Base-by-base conservation (phyloP, 768 basidiomycete species). In the Kwoniella newhampshirensis region DNA sequence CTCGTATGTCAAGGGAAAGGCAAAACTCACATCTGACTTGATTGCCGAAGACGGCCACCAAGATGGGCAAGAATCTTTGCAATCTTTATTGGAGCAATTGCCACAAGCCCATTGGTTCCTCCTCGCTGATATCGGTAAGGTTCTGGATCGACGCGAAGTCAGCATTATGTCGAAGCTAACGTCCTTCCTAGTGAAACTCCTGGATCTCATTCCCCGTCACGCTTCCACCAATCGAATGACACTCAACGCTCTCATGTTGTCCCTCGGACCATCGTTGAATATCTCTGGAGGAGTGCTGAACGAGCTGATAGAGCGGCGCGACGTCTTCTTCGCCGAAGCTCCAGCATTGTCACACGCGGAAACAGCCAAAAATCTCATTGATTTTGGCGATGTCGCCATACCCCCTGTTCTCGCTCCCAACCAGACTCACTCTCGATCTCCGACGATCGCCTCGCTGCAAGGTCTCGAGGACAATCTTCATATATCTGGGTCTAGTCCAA, bases 221-320 rank as follows among this genome's bases (percentile, higher is more conserved):
- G 81, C 81, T 67, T 82, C 81, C 62, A 83, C 84, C 66, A 97
- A 91, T 32, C 90, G 89, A 78, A 97, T 97, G 92, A 89, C 91
- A 2, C 76, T 96, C 63, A 87, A 87, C 74, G 96, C 96, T 68
- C 75, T 97, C 64, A 79, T 93, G 45, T 79, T 93, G 30, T 87
- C 94, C 47, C 86, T 97, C 71, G 91, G 88, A 60, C 93, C 92
- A 6, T 73, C 75, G 3, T 59, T 74, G 17, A 73, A 71, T 43
- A 64, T 76, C 32, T 64, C 73, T 18, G 70, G 70, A 8, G 63
- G 56, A 1, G 65, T 76, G 28, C 54, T 73, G n/a, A 65, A 55
- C 8, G 63, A 70, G 20, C 58, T 76, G 6, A 60, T 73, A 15
- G 66, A 71, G 15, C 54, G 61, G 12, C 61, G 62, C 2, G 47